Evolutionary conservation across 768 basidiomycete species (phyloP), one percentile per base, ranked within the genome.

Genomic region (Paxillus involutus): DNA sequence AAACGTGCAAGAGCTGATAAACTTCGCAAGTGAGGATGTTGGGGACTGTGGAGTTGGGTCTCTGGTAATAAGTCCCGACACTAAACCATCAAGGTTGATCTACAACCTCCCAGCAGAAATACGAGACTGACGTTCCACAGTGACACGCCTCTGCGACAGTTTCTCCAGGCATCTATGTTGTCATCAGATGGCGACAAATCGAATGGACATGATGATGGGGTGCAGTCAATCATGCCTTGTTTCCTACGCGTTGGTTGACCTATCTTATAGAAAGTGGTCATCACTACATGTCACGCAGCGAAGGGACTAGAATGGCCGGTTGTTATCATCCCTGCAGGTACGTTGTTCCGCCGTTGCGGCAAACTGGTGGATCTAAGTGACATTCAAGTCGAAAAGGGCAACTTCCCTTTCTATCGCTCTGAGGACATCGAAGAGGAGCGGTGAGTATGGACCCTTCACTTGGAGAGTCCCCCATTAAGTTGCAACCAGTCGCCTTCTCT

Each of bases 271-370:
- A 90, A 87, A 79, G 91, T 94, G 7, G 88, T 85, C 1, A 83
- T 94, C 42, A 79, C 87, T 2, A 95, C 93, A 0, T 91, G 92
- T 51, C 93, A 96, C 72, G 83, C 91, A 33, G 91, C 92, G 0
- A 96, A 96, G 67, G 92, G 93, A 0, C 73, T 94, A 8, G 93
- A 96, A 69, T 96, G 92, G 91, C 91, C 93, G 1, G 88, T 94
- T 2, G 91, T 94, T 0, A 85, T 94, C 57, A 74, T 91, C 17
- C 88, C 88, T 21, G 82, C 86, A 13, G 84, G 86, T 86, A 63
- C 56, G 66, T 49, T 16, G 36, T 14, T 60, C 35, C 41, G 24
- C 44, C 16, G 47, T 51, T 13, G 40, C 51, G 14, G 47, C 19
- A 52, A 4, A 14, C 26, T 19, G 3, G n/a, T 13, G 9, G 5